Evolutionary conservation across 1,284 basidiomycete species (phyloP), one percentile per base, ranked within the genome.

Genomic region (Ustilago loliicola): DNA sequence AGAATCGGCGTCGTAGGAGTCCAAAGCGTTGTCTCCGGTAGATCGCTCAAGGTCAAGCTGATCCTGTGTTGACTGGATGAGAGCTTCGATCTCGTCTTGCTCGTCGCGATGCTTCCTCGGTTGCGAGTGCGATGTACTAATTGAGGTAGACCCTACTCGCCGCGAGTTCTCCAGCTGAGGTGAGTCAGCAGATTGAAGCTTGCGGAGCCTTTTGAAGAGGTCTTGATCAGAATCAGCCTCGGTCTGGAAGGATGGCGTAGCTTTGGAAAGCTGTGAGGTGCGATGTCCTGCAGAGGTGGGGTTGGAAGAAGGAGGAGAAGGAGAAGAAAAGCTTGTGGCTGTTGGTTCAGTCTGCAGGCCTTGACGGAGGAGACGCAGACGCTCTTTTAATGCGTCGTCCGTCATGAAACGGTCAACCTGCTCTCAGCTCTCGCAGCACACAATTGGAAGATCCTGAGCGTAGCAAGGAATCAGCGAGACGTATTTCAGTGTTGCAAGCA

Each of bases 41-140:
- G 63, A 48, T 50, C 52, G 59, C 48, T 77, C 70, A 25, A 70
- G 6, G 25, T 69, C 62, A 2, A 78, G 32, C 47, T 74, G 64
- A 27, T 73, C 61, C 40, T 68, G 66, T 5, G 76, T 66, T 3
- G 53, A 57, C 29, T 56, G 63, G 10, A 78, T 71, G 42, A 78
- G 65, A 29, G 67, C 67, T 32, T 78, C 65, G 59, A 78, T 61
- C 40, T 74, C 61, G 67, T 74, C 76, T 56, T 74, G 67, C 29
- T 73, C 71, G 71, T 66, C 63, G 3, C 42, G 50, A 10, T 52
- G 27, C 10, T 55, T 23, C 10, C 21, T 15, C 13, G 25, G 34
- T 30, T 34, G 51, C 27, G 48, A 54, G 4, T 30, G 23, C 15
- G 7, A 8, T 48, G 7, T 30, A 19, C 32, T 54, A 29, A 55